A percentile compares a stretch with the other conserved stretches of the same genome.
phyloP scores from a whole-genome alignment of 2,329 filamentous ascomycete species.

The Neoascochyta sp. region DNA sequence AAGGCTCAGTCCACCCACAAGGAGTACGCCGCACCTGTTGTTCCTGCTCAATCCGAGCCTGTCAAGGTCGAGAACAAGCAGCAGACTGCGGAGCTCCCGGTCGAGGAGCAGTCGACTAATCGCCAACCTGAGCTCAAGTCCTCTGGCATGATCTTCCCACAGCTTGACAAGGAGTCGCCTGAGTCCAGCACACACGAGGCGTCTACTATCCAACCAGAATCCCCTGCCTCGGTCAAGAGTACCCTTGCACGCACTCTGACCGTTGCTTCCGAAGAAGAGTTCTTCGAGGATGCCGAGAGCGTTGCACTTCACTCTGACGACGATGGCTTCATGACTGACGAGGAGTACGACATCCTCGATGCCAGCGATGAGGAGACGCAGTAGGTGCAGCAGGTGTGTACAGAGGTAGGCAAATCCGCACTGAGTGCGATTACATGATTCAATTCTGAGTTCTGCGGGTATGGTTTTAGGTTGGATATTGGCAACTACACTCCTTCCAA shows the following conservation, averaged over 20 bases:
- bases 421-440: constrained; percentile 1
- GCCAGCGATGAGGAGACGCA: constrained; percentile 78
- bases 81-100: constrained; percentile 28
- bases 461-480: constrained; percentile 12
- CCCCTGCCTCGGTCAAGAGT: constrained; percentile 24
- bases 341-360: constrained; percentile 96
- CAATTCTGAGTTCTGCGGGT: background rate
- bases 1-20: constrained; percentile 33
- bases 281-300: constrained; percentile 58
- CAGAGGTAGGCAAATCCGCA: background rate
- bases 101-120: constrained; percentile 31
- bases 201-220: constrained; percentile 26
- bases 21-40: constrained; percentile 30
- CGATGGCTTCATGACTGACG: constrained; percentile 86
- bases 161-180: constrained; percentile 90
- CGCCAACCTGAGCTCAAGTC: constrained; percentile 15
- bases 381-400: constrained; percentile 6
- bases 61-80: constrained; percentile 17
- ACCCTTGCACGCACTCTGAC: constrained; percentile 31
- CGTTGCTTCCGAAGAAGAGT: constrained; percentile 49
- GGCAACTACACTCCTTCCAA: constrained; percentile 18
- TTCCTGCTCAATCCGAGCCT: constrained; percentile 23
- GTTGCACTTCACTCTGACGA: constrained; percentile 55
- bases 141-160: constrained; percentile 89
- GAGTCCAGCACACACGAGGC: constrained; percentile 69